Evolutionary conservation across 2,329 filamentous ascomycete species (phyloP).

Genomic region (Colletotrichum kahawae): DNA sequence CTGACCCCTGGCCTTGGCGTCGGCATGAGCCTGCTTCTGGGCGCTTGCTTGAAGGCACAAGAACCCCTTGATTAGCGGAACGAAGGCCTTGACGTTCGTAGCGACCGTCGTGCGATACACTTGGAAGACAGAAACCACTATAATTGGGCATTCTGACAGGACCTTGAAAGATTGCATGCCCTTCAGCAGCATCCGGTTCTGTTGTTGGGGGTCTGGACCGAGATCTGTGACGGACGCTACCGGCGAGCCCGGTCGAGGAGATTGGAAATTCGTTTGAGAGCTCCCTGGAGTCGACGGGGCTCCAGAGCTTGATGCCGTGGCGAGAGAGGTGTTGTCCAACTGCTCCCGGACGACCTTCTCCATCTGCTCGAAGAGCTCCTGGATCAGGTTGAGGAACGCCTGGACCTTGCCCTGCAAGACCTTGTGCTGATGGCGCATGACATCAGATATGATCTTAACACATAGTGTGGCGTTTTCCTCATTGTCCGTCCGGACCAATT

Average conservation of each 20-base stretch:
- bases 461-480: constrained; percentile 99
- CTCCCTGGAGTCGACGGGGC: constrained; percentile 71
- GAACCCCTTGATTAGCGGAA: constrained; percentile 91
- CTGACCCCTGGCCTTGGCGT: constrained; percentile 78
- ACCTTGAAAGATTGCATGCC: constrained; percentile 99
- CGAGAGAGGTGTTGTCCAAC: constrained; percentile 76
- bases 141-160: constrained; percentile 95
- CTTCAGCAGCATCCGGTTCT: constrained; percentile 80
- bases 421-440: constrained; percentile 91
- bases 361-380: constrained; percentile 96
- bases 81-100: constrained; percentile 88
- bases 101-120: constrained; percentile 81
- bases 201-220: constrained; percentile 79
- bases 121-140: constrained; percentile 98
- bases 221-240: constrained; percentile 83
- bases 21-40: constrained; percentile 88
- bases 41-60: constrained; percentile 88
- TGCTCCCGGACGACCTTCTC: constrained; percentile 94
- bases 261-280: constrained; percentile 78
- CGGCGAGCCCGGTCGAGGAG: constrained; percentile 87
- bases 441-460: constrained; percentile 97
- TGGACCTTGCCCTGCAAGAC: constrained; percentile 81
- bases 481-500: constrained; percentile 87
- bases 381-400: constrained; percentile 86
- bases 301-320: constrained; percentile 55